A percentile compares a stretch with the other conserved stretches of the same genome.
These are phyloP conservation scores for Tephrocybe sp. DNA, from an alignment of 768 basidiomycete genomes.

Conservation along the genomic window DNA sequence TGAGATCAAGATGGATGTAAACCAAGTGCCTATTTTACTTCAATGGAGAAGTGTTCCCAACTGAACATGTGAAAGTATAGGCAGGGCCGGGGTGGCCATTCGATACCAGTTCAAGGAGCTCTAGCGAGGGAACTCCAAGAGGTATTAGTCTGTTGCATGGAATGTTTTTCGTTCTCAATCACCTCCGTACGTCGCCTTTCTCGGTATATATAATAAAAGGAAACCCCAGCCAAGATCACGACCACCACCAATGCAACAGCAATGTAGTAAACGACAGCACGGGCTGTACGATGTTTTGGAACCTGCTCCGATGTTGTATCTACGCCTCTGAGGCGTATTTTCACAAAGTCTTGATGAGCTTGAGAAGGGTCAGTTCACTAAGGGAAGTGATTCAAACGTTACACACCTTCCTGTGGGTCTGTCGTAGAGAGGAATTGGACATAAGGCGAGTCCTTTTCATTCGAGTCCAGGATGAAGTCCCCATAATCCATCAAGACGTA, in stretches of 20 bases:
- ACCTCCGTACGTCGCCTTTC: background rate
- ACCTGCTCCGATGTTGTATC: constrained; percentile 24
- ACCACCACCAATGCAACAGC: constrained; percentile 17
- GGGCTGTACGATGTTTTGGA: constrained; percentile 1
- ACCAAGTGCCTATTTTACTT: too few species aligned
- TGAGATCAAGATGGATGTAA: too few species aligned
- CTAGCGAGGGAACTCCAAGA: too few species aligned
- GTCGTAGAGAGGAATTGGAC: constrained; percentile 65
- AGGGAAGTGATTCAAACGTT: constrained; percentile 6
- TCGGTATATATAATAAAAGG: constrained; percentile 15
- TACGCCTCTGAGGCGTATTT: constrained; percentile 30
- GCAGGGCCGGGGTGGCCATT: too few species aligned
- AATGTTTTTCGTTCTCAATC: background rate
- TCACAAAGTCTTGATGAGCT: constrained; percentile 39
- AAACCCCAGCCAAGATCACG: constrained; percentile 4
- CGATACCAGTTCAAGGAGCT: too few species aligned
- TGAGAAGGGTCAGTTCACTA: background rate
- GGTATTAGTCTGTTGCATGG: background rate
- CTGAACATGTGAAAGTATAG: too few species aligned
- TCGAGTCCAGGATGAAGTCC: constrained; percentile 49
- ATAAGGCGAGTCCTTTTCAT: constrained; percentile 46
- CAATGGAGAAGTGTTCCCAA: too few species aligned
- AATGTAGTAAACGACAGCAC: constrained; percentile 19
- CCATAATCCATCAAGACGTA: constrained; percentile 68
- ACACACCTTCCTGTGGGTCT: constrained; percentile 38